These are phyloP conservation scores for Backusella tuberculispora DNA, from an alignment of 192 early-diverging fungal species.

Conservation along the genomic window DNA sequence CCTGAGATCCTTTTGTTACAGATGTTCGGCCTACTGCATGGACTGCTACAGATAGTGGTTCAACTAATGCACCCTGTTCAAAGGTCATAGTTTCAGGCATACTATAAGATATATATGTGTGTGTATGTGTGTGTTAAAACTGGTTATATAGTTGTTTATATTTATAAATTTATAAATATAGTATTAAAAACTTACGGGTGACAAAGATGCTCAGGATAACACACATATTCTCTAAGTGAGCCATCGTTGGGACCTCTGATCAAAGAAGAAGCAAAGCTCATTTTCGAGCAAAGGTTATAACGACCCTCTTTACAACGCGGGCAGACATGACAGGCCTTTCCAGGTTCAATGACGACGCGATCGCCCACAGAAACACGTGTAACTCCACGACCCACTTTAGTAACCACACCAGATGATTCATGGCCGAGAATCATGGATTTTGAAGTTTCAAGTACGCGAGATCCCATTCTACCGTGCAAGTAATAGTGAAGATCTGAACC, in stretches of 20 bases:
- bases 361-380: slow-evolving; percentile 45
- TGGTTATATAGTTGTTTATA: not conserved
- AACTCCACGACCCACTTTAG: slow-evolving; percentile 38
- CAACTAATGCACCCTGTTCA: slow-evolving; percentile 43
- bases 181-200: not conserved
- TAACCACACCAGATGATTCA: slow-evolving; percentile 46
- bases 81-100: slow-evolving; percentile 37
- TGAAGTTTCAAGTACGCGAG: slow-evolving; percentile 33
- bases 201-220: not conserved
- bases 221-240: not conserved
- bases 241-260: slow-evolving; percentile 34
- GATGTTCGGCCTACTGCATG: slow-evolving; percentile 36
- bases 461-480: slow-evolving; percentile 38
- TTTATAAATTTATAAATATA: not conserved
- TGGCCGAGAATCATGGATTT: slow-evolving; percentile 48
- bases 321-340: slow-evolving; percentile 38
- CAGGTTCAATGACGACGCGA: slow-evolving; percentile 49
- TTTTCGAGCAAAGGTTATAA: slow-evolving; percentile 47
- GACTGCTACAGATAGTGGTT: slow-evolving; percentile 44
- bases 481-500: slow-evolving; percentile 52
- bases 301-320: slow-evolving; percentile 40
- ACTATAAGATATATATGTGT: slow-evolving; percentile 4
- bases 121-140: no score
- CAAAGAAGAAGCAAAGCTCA: slow-evolving; percentile 42
- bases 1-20: slow-evolving; percentile 23